Conservation (phyloP, 2,329 filamentous ascomycete genomes). For the Aspergillus costaricaensis region DNA sequence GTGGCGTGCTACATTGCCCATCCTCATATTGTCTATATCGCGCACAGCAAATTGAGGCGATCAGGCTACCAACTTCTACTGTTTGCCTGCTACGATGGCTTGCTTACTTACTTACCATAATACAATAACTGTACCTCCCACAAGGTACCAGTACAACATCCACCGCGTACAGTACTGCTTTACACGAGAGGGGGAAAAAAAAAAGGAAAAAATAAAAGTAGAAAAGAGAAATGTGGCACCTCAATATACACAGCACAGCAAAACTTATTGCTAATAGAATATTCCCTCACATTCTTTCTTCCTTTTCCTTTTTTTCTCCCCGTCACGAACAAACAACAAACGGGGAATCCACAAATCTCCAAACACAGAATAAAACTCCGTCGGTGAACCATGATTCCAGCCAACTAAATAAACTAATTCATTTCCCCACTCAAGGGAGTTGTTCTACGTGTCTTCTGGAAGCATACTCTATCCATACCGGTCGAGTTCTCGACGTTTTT, state of each 20-base stretch:
- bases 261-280: no score
- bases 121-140: no score
- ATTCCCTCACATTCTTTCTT: background rate
- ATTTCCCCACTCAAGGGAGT: background rate
- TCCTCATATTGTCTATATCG: background rate
- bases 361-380: slow-evolving; percentile 4
- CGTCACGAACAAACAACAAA: background rate
- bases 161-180: no score
- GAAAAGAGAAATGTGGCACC: no score
- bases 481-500: background rate
- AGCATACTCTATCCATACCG: slow-evolving; percentile 15
- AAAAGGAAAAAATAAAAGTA: no score
- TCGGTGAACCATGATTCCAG: slow-evolving; percentile 1
- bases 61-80: background rate
- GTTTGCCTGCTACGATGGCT: no score
- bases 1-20: background rate
- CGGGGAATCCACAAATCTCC: background rate
- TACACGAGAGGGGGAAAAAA: no score
- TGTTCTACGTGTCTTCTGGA: slow-evolving; percentile 27
- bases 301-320: no score
- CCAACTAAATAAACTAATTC: background rate
- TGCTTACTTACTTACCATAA: no score
- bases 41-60: no score
- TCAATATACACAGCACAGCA: no score
- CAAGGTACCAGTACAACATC: no score